Evolutionary conservation across 768 basidiomycete genomes (phyloP).

Genomic region (Boletus vermiculosoides): DNA sequence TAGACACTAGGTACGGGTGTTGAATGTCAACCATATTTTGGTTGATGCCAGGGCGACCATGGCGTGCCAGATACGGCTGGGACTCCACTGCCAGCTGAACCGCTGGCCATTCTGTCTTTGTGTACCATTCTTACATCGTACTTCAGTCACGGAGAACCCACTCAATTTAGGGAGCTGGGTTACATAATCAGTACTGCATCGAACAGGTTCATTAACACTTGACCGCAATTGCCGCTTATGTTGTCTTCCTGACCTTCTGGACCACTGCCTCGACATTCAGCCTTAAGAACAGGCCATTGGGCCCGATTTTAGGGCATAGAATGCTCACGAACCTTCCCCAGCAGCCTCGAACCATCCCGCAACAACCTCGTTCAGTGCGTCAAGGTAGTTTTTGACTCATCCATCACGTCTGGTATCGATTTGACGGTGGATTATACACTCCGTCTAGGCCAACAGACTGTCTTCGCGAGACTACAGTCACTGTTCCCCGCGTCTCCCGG

Average conservation of each 20-base stretch:
- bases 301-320: conserved; percentile 19
- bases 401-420: conserved; percentile 4
- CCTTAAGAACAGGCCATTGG: conserved; percentile 31
- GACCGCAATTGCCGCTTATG: conserved; percentile 22
- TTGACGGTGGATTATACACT: conserved; percentile 1
- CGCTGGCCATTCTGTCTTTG: neutral
- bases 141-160: neutral
- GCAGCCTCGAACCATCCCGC: conserved; percentile 17
- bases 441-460: conserved; percentile 37
- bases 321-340: conserved; percentile 25
- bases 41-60: neutral
- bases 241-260: conserved; percentile 17
- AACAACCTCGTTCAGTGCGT: conserved; percentile 16
- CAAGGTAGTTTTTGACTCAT: conserved; percentile 16
- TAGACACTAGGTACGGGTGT: neutral
- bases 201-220: conserved; percentile 20
- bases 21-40: neutral
- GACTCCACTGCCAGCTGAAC: neutral
- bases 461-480: conserved; percentile 52
- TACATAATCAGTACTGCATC: conserved; percentile 27
- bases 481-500: conserved; percentile 44
- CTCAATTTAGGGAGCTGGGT: neutral
- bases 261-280: conserved; percentile 25
- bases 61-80: conserved; percentile 1
- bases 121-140: conserved; percentile 10